Percentiles rank a stretch among this genome's conserved stretches.
These are phyloP conservation scores for Speleostelium caveatum DNA, from an alignment of 78 protist species.

Conservation along the genomic window DNA sequence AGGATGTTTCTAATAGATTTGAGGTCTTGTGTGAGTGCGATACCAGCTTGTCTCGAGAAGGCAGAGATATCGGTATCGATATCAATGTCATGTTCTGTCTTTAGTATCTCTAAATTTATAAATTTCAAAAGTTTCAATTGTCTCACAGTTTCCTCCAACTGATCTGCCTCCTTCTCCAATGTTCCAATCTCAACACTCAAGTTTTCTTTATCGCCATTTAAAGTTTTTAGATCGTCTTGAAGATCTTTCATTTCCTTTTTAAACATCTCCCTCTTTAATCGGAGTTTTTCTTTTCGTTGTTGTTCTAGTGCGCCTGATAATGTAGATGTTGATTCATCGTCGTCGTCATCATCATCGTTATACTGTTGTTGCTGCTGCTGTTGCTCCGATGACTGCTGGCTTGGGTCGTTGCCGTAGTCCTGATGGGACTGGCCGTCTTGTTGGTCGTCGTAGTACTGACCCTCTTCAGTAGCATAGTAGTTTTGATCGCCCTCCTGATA, in stretches of 20 bases:
- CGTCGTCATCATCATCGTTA: not conserved
- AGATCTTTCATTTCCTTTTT: constrained; percentile 64
- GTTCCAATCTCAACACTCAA: not conserved
- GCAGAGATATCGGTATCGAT: constrained; percentile 33
- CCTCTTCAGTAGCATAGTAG: not conserved
- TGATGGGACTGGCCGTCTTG: not conserved
- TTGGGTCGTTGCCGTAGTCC: not conserved
- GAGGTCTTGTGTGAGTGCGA: constrained; percentile 46
- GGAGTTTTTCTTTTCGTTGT: constrained; percentile 28
- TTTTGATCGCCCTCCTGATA: not conserved
- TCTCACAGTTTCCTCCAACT: constrained; percentile 6
- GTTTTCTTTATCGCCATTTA: constrained; percentile 15
- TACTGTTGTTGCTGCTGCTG: constrained; percentile 16
- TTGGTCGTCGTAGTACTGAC: not conserved
- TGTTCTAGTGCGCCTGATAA: not conserved
- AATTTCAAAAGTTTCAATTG: constrained; percentile 17
- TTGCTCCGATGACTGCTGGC: not conserved
- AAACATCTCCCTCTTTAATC: constrained; percentile 53
- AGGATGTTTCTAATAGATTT: constrained; percentile 16
- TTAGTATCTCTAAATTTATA: constrained; percentile 21
- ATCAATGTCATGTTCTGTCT: constrained; percentile 44
- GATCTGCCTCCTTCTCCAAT: constrained; percentile 30
- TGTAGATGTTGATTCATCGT: not conserved
- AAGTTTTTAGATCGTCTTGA: constrained; percentile 48
- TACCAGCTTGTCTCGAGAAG: constrained; percentile 54